Evolutionary conservation across 345 rosid species (phyloP).

Genomic region (Leavenworthia alabamica): DNA sequence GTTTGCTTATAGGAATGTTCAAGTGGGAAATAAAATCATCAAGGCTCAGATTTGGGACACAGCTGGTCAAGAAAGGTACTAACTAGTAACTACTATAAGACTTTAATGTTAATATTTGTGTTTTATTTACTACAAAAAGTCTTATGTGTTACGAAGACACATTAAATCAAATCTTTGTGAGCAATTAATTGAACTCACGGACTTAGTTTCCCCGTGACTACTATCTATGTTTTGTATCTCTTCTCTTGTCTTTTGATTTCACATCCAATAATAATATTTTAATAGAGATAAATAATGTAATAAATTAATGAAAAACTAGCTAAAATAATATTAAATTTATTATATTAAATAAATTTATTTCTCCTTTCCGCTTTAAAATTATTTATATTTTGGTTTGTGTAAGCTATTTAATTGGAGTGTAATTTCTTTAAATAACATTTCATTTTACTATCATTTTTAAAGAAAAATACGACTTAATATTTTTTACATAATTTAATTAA

Average conservation of each 20-base stretch:
- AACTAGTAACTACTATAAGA: no score
- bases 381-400: no score
- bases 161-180: constrained; percentile 2
- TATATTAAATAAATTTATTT: neutral
- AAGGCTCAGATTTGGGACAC: constrained; percentile 95
- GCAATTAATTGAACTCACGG: neutral
- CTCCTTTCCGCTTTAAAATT: no score
- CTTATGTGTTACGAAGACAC: neutral
- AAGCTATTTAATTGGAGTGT: no score
- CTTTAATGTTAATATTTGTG: neutral
- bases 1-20: constrained; percentile 73
- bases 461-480: no score
- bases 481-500: neutral
- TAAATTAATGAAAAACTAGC: neutral
- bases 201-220: constrained; percentile 18
- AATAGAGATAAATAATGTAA: neutral
- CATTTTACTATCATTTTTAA: neutral
- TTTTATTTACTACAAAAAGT: neutral
- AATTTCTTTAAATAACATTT: no score
- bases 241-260: neutral
- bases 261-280: neutral
- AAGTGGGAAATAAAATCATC: constrained; percentile 65
- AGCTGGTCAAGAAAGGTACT: constrained; percentile 98
- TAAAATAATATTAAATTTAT: neutral
- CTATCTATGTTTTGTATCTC: constrained; percentile 14